Evolutionary conservation across 345 rosid species (phyloP), one percentile per base, ranked within the genome.

Genomic region (Citropsis articulata): DNA sequence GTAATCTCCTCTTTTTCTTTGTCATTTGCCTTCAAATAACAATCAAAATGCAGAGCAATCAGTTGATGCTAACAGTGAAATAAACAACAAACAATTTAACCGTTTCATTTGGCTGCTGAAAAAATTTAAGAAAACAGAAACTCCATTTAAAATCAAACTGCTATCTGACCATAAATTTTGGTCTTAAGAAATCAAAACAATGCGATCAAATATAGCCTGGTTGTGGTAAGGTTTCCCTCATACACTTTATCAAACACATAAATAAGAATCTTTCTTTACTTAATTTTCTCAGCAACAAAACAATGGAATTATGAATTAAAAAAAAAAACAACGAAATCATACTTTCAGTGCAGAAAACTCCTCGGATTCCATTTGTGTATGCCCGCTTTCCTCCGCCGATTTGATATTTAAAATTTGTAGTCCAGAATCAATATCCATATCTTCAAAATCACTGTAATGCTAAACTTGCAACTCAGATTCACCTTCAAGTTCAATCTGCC

Each of bases 401-500:
- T 85, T 85, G 6, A 63, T 56, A 80, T 80, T 83, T 75, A 69
- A 40, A 69, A 76, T 75, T 16, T 16, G 69, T 30, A 75, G 60
- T 42, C 65, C 85, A 42, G 88, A 85, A 86, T 81, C 93, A n/a
- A 87, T 72, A 57, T 90, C 92, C 92, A 89, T 89, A 40, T 75
- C 65, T 57, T 56, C 38, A 62, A 63, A 31, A 30, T 36, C 60
- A 40, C 60, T 30, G 21, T 36, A 50, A 22, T 25, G 35, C 33
- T 19, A 45, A 53, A 72, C 4, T 22, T 1, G 57, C 61, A 59
- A 45, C 38, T 25, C 25, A 40, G 40, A 66, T 50, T 31, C 61
- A 40, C 21, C 50, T 50, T 27, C 57, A 53, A 9, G 30, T 31
- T 50, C 64, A 70, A 9, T 9, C 53, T 64, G 19, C 21, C 53